phyloP scores from a whole-genome alignment of 2,329 filamentous ascomycete genomes.

The Colletotrichum truncatum region DNA sequence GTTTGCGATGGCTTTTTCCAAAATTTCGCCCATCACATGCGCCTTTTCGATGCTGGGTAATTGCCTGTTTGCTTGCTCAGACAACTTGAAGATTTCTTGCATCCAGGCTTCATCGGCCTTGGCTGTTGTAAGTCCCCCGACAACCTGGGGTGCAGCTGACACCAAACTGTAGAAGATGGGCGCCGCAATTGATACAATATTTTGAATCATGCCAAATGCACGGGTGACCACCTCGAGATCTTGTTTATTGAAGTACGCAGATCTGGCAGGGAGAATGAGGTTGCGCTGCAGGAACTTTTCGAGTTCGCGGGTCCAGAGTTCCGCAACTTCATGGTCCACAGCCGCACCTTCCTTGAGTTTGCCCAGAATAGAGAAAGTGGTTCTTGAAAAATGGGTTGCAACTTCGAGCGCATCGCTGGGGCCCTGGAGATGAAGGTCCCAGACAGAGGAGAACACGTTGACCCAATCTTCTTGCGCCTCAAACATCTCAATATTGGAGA shows the following conservation, averaged over 20 bases:
- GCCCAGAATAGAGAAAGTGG: conserved; percentile 49
- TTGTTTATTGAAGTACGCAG: conserved; percentile 53
- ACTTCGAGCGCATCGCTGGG: conserved; percentile 57
- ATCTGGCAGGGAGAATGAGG: conserved; percentile 61
- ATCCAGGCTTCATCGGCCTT: conserved; percentile 51
- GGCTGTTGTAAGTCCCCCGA: conserved; percentile 46
- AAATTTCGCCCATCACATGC: conserved; percentile 38
- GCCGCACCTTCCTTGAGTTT: conserved; percentile 44
- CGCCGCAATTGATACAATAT: conserved; percentile 44
- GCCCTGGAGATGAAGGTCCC: conserved; percentile 64
- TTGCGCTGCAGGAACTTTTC: conserved; percentile 59
- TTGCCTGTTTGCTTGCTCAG: conserved; percentile 38
- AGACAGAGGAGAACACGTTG: conserved; percentile 53
- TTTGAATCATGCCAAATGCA: conserved; percentile 49
- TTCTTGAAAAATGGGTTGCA: conserved; percentile 54
- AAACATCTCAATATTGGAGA: conserved; percentile 40
- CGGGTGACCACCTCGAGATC: conserved; percentile 51
- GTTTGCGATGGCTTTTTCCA: conserved; percentile 42
- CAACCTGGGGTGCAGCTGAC: conserved; percentile 37
- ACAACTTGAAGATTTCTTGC: conserved; percentile 44
- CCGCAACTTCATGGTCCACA: conserved; percentile 36
- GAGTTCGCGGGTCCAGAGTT: conserved; percentile 56
- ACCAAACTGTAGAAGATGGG: conserved; percentile 57
- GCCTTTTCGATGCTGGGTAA: conserved; percentile 32
- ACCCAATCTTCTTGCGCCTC: conserved; percentile 58